Base-by-base conservation (phyloP, 73 alveolate genomes). In the Paramecium sonneborni region DNA sequence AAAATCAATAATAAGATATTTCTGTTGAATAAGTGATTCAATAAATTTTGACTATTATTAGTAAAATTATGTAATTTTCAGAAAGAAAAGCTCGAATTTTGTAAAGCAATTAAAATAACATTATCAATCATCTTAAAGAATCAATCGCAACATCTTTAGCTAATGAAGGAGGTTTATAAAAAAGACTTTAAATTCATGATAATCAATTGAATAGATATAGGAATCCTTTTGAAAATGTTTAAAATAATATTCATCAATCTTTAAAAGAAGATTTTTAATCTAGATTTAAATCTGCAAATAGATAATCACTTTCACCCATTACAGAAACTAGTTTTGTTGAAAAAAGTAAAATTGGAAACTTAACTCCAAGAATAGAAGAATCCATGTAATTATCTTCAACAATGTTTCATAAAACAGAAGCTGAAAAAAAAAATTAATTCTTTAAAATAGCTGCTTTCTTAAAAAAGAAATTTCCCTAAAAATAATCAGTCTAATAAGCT, bases 211-310 rank as follows among this genome's bases (percentile, higher is more conserved):
- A 44, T 44, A 79, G 90, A 79, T 79, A 79, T 23, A 43, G 90
- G 4, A 79, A 79, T 15, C 90, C 90, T 8, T 79, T 79, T 79
- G 90, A 79, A 44, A 79, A 79, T 79, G 69, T 79, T 24, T 24
- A 39, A 79, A 79, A 79, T 14, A 79, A 79, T 79, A 39, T 79
- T 34, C 90, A 79, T 46, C 10, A 79, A 44, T 79, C 90, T 9
- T 15, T 79, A 0, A 79, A 44, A 39, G 55, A 79, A 41, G 32
- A 32, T 43, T 79, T 41, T 79, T 18, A 79, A 43, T 79, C 69
- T 0, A 79, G 57, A 41, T 79, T 72, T 35, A 72, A 39, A 39
- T 24, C 21, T 7, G 20, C 68, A 52, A 52, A 52, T 52, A 52
- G 32, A 52, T 52, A 39, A 20, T 44, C 48, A 18, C 32, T 79